These are phyloP conservation scores for Colletotrichum tanaceti DNA, from an alignment of 2,329 filamentous ascomycete genomes.

Conservation along the genomic window DNA sequence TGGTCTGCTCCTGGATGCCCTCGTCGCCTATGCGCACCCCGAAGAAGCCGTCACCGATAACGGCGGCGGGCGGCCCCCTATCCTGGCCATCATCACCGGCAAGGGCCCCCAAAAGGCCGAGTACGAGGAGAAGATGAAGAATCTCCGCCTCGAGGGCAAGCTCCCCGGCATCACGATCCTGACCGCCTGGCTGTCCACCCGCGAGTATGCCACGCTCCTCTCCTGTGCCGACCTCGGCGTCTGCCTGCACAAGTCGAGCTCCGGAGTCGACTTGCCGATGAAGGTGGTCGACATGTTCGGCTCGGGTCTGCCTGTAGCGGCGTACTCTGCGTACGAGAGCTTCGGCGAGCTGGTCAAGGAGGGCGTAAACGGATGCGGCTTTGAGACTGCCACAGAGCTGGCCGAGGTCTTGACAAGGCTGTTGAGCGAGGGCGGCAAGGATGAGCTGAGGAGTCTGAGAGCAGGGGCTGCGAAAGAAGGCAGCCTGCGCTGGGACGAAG, in stretches of 20 bases:
- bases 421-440: slow-evolving; percentile 63
- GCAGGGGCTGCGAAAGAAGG: slow-evolving; percentile 80
- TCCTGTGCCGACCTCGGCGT: slow-evolving; percentile 89
- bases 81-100: slow-evolving; percentile 94
- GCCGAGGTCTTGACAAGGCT: slow-evolving; percentile 71
- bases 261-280: slow-evolving; percentile 96
- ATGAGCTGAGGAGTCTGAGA: slow-evolving; percentile 71
- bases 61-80: slow-evolving; percentile 50
- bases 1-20: slow-evolving; percentile 82
- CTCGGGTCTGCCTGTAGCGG: slow-evolving; percentile 88
- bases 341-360: slow-evolving; percentile 93
- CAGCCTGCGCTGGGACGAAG: slow-evolving; percentile 84
- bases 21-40: slow-evolving; percentile 75
- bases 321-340: slow-evolving; percentile 86
- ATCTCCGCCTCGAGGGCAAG: slow-evolving; percentile 69
- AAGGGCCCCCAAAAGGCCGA: slow-evolving; percentile 86
- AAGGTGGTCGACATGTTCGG: slow-evolving; percentile 99
- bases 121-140: slow-evolving; percentile 75
- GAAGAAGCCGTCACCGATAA: slow-evolving; percentile 54
- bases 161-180: slow-evolving; percentile 77
- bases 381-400: slow-evolving; percentile 77
- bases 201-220: slow-evolving; percentile 86
- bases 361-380: slow-evolving; percentile 86
- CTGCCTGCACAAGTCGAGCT: slow-evolving; percentile 91
- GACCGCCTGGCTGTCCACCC: slow-evolving; percentile 86